Conservation (phyloP, 148 eudicot species). For the Rhododendron williamsianum region DNA sequence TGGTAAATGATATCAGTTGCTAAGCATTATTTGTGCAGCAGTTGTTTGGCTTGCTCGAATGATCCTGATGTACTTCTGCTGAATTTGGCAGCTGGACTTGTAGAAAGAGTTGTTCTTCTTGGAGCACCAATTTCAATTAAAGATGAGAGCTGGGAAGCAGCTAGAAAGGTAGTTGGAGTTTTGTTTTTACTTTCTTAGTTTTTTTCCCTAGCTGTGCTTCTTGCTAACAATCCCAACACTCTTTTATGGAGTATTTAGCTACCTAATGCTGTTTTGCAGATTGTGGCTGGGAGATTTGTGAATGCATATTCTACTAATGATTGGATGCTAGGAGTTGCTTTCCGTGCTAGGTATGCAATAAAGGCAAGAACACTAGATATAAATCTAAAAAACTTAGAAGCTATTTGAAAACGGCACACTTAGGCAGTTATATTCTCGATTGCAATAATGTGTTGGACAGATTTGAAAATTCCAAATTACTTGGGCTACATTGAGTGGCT, state of each 20-base stretch:
- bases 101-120: conserved; percentile 94
- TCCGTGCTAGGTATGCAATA: conserved; percentile 76
- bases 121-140: conserved; percentile 81
- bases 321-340: conserved; percentile 97
- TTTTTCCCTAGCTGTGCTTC: background rate
- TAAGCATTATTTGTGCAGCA: background rate
- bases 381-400: background rate
- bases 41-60: background rate
- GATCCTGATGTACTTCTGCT: conserved; percentile 13
- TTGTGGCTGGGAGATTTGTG: conserved; percentile 91
- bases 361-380: background rate
- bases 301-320: conserved; percentile 82
- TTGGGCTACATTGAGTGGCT: background rate
- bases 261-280: conserved; percentile 37
- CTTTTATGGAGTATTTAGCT: conserved; percentile 5
- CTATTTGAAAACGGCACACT: background rate
- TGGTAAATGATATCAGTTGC: conserved; percentile 32
- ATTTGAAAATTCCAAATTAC: background rate
- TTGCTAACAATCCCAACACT: background rate
- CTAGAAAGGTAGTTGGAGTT: conserved; percentile 56
- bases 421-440: background rate
- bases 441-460: background rate
- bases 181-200: background rate
- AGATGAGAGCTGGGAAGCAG: conserved; percentile 88
- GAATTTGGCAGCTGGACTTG: conserved; percentile 59